Evolutionary conservation across 768 basidiomycete genomes (phyloP).

Genomic region (Phaffia australis): DNA sequence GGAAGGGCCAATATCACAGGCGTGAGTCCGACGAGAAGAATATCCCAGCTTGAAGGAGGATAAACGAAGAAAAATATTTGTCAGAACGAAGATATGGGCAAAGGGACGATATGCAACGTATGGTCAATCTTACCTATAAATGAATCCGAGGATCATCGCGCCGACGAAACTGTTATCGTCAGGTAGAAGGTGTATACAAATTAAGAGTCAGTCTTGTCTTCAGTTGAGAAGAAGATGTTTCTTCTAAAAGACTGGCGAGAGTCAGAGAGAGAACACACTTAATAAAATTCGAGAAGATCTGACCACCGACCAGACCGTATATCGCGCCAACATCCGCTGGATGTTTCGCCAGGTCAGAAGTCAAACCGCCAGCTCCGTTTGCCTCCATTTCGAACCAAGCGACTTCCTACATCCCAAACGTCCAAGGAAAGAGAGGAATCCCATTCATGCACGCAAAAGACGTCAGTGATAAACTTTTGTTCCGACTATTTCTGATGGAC

Average conservation of each 20-base stretch:
- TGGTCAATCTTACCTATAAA: background rate
- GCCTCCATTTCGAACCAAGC: slow-evolving; percentile 33
- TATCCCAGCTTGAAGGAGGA: slow-evolving; percentile 1
- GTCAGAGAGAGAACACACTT: slow-evolving; percentile 12
- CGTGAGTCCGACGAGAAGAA: slow-evolving; percentile 19
- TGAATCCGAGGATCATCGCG: background rate
- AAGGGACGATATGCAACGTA: background rate
- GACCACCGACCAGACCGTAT: slow-evolving; percentile 32
- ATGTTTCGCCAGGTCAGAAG: slow-evolving; percentile 29
- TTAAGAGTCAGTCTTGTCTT: no score
- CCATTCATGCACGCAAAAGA: background rate
- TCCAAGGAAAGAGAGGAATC: background rate
- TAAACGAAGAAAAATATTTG: background rate
- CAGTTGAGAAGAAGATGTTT: no score
- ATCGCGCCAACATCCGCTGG: slow-evolving; percentile 31
- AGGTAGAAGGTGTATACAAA: background rate
- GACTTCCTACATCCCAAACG: slow-evolving; percentile 32
- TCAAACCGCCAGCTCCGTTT: slow-evolving; percentile 34
- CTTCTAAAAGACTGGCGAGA: no score
- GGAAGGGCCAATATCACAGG: slow-evolving; percentile 16
- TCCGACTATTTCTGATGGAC: slow-evolving; percentile 18
- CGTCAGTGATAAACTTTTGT: background rate
- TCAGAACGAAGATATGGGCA: background rate
- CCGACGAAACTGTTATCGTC: background rate
- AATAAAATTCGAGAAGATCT: slow-evolving; percentile 28